phyloP scores from a whole-genome alignment of 768 basidiomycete genomes.

The Coprinopsis sp. region DNA sequence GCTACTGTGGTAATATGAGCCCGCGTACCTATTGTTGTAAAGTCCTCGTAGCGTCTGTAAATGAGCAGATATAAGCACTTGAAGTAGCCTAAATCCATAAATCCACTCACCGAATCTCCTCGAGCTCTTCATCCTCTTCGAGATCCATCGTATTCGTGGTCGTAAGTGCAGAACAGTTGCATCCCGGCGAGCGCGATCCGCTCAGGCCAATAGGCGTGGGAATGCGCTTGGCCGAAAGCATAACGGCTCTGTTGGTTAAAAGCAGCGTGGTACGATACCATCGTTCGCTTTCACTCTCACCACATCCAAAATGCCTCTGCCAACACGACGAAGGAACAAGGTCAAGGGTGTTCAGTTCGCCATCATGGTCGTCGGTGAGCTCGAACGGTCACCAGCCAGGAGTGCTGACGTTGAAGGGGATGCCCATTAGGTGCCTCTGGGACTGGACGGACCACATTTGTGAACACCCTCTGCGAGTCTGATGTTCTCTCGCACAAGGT shows the following conservation, averaged over 20 bases:
- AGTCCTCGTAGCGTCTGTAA: constrained; percentile 86
- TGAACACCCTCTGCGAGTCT: constrained; percentile 87
- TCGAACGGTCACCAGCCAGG: not conserved
- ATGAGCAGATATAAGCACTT: constrained; percentile 13
- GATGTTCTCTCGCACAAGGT: constrained; percentile 70
- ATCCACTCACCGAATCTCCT: constrained; percentile 52
- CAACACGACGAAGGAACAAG: constrained; percentile 61
- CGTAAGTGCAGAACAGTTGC: not conserved
- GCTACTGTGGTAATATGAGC: constrained; percentile 3
- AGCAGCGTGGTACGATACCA: constrained; percentile 5
- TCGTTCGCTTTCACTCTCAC: not conserved
- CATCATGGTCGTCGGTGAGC: constrained; percentile 84
- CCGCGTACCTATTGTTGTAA: constrained; percentile 81
- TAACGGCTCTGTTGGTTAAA: constrained; percentile 6
- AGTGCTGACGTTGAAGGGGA: constrained; percentile 10
- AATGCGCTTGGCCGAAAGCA: constrained; percentile 7
- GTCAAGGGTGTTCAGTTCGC: constrained; percentile 91
- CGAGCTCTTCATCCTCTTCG: constrained; percentile 58
- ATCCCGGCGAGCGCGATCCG: too few species aligned
- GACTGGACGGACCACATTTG: constrained; percentile 84
- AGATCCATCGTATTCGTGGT: constrained; percentile 3
- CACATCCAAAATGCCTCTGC: constrained; percentile 36
- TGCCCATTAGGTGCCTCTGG: constrained; percentile 69
- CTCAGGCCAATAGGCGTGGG: constrained; percentile 1
- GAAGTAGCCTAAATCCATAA: not conserved